phyloP scores from a whole-genome alignment of 192 early-diverging fungal species.

The Funneliformis geosporum region DNA sequence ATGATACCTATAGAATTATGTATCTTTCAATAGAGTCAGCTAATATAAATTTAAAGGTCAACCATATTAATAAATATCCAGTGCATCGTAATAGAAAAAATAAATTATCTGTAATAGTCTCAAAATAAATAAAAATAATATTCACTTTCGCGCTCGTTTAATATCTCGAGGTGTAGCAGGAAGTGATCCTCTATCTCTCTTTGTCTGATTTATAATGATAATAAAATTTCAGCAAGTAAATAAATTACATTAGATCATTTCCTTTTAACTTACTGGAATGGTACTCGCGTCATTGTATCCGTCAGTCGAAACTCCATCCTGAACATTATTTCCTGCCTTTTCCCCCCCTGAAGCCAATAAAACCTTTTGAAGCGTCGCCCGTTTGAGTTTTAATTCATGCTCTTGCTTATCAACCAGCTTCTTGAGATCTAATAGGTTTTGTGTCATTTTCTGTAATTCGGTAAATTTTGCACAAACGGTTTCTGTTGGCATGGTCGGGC shows the following conservation, averaged over 20 bases:
- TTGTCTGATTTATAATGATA: neutral
- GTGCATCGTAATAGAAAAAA: no score
- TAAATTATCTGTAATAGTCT: no score
- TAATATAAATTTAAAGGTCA: no score
- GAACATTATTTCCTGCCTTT: neutral
- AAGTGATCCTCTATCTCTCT: neutral
- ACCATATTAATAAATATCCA: no score
- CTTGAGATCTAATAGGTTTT: constrained; percentile 80
- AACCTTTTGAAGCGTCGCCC: neutral
- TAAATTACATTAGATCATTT: neutral
- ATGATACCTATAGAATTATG: no score
- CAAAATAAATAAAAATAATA: neutral
- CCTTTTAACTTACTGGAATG: constrained; percentile 2
- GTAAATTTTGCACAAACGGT: constrained; percentile 80
- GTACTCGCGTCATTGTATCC: neutral
- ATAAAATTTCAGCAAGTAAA: neutral
- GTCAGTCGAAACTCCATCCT: neutral
- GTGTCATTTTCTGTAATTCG: constrained; percentile 70
- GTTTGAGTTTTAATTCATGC: constrained; percentile 61
- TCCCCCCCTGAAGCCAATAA: neutral
- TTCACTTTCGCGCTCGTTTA: neutral
- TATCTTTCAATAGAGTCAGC: no score
- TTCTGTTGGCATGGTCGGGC: constrained; percentile 82
- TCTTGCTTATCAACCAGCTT: constrained; percentile 81
- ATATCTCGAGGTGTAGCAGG: neutral